Evolutionary conservation across 2,329 filamentous ascomycete species (phyloP), one percentile per base, ranked within the genome.

Genomic region (Calonectria pauciramosa): DNA sequence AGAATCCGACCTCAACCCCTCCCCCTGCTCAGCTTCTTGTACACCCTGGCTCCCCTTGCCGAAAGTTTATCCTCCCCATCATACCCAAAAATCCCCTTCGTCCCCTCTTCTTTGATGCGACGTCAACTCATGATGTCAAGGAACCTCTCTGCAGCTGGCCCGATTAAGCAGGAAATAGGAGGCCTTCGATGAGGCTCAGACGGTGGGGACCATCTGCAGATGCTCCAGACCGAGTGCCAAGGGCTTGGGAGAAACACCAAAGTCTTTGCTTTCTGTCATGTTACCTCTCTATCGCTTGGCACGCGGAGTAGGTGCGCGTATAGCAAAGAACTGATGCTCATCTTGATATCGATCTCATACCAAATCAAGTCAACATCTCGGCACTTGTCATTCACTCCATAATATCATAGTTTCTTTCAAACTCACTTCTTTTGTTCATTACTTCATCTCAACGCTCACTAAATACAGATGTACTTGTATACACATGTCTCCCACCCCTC

Each of bases 51-150:
- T 41, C 30, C 36, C 56, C 56, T 63, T 63, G 56, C 56, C 56
- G 56, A 63, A 63, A 63, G 56, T 63, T 63, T 63, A 63, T 63
- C 56, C 56, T 13, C 18, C 54, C 14, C 54, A 38, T 60, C 41
- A n/a, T 44, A 44, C 18, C 54, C 56, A 60, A 38, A 60, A 60
- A 44, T 47, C 32, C 36, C 38, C 23, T 63, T 63, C 56, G 56
- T 63, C 56, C 56, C 56, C 56, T 63, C 56, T 16, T 41, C 56
- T 13, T 28, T 9, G 56, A 41, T 63, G 16, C 56, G 23, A 63
- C 56, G 32, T 63, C 56, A 41, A 63, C 56, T 63, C 56, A 63
- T 41, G 56, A 63, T 28, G 23, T 41, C 34, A 63, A 9, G 56
- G 36, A 63, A 63, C 18, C 3, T 11, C 34, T 41, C 56, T 63